These are phyloP conservation scores for Sporothrix globosa DNA, from an alignment of 2,329 filamentous ascomycete species.

Conservation along the genomic window DNA sequence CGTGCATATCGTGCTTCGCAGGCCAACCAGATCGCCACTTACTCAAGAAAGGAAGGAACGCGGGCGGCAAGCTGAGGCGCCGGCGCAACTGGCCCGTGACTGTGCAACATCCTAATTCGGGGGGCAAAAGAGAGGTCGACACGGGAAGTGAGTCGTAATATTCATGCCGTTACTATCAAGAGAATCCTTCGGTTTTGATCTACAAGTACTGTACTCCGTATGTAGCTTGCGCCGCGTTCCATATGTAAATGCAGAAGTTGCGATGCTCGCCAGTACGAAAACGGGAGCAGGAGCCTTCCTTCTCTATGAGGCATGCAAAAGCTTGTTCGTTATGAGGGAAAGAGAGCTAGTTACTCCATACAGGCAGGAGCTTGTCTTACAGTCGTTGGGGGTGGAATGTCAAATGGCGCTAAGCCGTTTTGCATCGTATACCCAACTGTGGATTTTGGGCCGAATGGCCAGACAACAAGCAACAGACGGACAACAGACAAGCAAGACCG, in stretches of 20 bases:
- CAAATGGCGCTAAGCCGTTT: background rate
- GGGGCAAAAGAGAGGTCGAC: background rate
- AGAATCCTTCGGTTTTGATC: background rate
- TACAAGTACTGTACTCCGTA: background rate
- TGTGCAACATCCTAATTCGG: background rate
- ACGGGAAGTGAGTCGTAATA: conserved; percentile 12
- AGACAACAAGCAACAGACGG: background rate
- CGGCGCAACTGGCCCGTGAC: conserved; percentile 27
- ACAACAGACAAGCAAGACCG: background rate
- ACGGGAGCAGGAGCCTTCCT: conserved; percentile 14
- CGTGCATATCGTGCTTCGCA: conserved; percentile 22
- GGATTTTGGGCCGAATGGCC: conserved; percentile 27
- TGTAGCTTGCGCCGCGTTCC: background rate
- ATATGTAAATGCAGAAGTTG: background rate
- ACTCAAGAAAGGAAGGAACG: conserved; percentile 22
- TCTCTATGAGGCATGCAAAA: conserved; percentile 17
- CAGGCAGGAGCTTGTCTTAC: conserved; percentile 1
- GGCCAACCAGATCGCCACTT: conserved; percentile 31
- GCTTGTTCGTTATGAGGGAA: background rate
- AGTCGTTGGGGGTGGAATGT: background rate
- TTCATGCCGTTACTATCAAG: background rate
- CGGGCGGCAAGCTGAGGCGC: conserved; percentile 19
- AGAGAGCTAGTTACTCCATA: background rate
- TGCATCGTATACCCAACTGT: conserved; percentile 32
- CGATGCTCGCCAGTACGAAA: background rate